Evolutionary conservation across 164 flowering plant species (phyloP).

Genomic region (Umbilicus rupestris): DNA sequence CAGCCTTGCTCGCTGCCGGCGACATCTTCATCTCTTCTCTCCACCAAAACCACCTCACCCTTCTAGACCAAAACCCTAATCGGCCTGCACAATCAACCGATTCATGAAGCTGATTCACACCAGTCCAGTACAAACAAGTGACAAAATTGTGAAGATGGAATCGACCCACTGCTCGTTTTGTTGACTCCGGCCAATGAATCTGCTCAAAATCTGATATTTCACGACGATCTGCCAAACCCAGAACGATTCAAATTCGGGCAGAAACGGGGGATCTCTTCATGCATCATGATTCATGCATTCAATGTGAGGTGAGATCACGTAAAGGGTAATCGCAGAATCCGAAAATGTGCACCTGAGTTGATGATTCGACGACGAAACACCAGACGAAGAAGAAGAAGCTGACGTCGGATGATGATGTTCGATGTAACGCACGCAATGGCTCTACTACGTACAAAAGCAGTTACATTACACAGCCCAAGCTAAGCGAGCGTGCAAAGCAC

Average conservation of each 20-base stretch:
- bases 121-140: neutral
- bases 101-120: no score
- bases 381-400: neutral
- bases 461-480: neutral
- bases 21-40: neutral
- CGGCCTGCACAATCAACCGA: no score
- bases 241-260: neutral
- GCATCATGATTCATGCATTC: neutral
- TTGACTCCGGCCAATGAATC: neutral
- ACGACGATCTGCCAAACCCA: no score
- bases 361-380: neutral
- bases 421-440: neutral
- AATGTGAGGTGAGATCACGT: neutral
- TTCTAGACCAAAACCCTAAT: no score
- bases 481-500: neutral
- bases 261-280: neutral
- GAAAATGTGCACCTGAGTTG: neutral
- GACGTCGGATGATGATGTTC: neutral
- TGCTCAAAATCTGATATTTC: neutral
- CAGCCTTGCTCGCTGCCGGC: slow-evolving; percentile 27
- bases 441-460: no score
- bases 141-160: neutral
- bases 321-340: neutral
- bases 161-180: neutral
- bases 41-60: neutral